Evolutionary conservation across 208 protist genomes (phyloP), one percentile per base, ranked within the genome.

Genomic region (Sergeia podlipaevii): DNA sequence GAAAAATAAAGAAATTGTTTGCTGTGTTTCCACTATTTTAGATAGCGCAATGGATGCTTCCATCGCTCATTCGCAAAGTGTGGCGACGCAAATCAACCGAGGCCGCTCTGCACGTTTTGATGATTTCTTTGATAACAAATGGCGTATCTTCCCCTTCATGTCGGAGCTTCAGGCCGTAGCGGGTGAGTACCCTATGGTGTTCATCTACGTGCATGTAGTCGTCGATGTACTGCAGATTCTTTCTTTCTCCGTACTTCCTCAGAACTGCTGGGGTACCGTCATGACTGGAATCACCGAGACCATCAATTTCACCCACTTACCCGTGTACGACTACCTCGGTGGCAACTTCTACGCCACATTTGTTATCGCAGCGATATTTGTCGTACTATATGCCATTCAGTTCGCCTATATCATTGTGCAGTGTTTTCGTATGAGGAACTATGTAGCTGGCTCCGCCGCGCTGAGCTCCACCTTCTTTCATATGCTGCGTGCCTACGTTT

Each of bases 261-360:
- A 60, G 20, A 15, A 60, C 28, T 6, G 24, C 39, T 66, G 60
- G 60, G 48, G 60, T 20, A 17, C 17, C n/a, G 60, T 20, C 18
- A 49, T 66, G 50, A 50, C 10, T 10, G 26, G 39, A 7, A 27
- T 66, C 39, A 15, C 20, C 11, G 4, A 37, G 18, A 41, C 36
- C 7, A 28, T 66, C 41, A 42, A 60, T 32, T 47, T 66, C 39
- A 60, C 23, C 13, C 60, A 66, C 60, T 15, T 66, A 51, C 60
- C 60, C n/a, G 21, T 66, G 4, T 66, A 66, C 51, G 34, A 43
- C 39, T 43, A 44, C 27, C 15, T 57, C 17, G 6, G 21, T 30
- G 34, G 28, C 15, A 24, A 34, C 10, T 59, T 60, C 38, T 33
- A 37, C 18, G 50, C 36, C 38, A 24, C 15, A 4, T 18, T 66